phyloP scores from a whole-genome alignment of 2,329 filamentous ascomycete genomes.

The Botrytis aclada region DNA sequence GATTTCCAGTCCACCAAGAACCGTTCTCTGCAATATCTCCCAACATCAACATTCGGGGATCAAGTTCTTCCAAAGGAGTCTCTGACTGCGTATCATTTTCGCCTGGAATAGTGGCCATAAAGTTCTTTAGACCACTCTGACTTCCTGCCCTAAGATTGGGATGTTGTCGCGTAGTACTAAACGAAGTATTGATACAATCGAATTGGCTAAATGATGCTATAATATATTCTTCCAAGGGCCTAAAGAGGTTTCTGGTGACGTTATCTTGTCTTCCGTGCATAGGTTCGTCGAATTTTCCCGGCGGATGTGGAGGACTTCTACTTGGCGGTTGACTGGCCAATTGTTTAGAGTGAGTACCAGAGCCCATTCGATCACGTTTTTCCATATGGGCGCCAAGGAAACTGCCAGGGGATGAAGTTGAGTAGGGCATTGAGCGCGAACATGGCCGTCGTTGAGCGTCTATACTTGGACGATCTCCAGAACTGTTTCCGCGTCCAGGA shows the following conservation, averaged over 20 bases:
- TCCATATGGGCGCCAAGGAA: constrained; percentile 26
- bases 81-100: constrained; percentile 36
- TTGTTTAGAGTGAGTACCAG: constrained; percentile 10
- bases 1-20: constrained; percentile 72
- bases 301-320: constrained; percentile 13
- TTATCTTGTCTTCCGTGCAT: constrained; percentile 40
- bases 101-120: constrained; percentile 31
- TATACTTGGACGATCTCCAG: not conserved
- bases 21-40: constrained; percentile 79
- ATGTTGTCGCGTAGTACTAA: constrained; percentile 52
- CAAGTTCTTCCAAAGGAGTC: constrained; percentile 55
- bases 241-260: constrained; percentile 61
- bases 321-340: not conserved
- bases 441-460: not conserved
- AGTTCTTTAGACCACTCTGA: constrained; percentile 28
- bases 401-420: constrained; percentile 32
- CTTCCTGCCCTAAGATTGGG: constrained; percentile 34
- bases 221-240: constrained; percentile 74
- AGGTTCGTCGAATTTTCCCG: constrained; percentile 7
- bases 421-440: constrained; percentile 26
- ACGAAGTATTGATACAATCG: constrained; percentile 74
- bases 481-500: not conserved
- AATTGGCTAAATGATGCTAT: constrained; percentile 64
- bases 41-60: constrained; percentile 70
- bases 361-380: constrained; percentile 10